These are phyloP conservation scores for Apophysomyces sp. DNA, from an alignment of 371 early-diverging fungal species.

Conservation along the genomic window DNA sequence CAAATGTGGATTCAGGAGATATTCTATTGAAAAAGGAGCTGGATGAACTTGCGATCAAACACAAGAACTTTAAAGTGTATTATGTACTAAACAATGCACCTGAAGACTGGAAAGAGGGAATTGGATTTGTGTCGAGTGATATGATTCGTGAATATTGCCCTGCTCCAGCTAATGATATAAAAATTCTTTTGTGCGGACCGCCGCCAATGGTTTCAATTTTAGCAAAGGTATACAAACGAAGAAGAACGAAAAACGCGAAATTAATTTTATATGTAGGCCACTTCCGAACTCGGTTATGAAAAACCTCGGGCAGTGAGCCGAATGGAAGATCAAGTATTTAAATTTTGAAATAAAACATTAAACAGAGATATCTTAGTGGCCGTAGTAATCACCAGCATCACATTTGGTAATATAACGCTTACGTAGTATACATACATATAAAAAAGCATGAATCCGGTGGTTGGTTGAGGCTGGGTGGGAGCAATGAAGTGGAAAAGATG, in stretches of 20 bases:
- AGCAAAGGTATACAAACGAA: constrained; percentile 26
- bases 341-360: constrained; percentile 24
- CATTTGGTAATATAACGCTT: no score
- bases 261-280: constrained; percentile 23
- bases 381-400: no score
- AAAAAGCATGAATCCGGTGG: no score
- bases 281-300: constrained; percentile 63
- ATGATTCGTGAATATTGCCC: constrained; percentile 72
- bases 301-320: constrained; percentile 73
- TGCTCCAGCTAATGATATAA: constrained; percentile 64
- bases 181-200: constrained; percentile 89
- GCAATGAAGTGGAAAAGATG: no score
- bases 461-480: no score
- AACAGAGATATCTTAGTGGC: no score
- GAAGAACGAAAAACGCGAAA: neutral
- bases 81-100: constrained; percentile 81
- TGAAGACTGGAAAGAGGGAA: constrained; percentile 71
- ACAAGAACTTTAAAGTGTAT: constrained; percentile 75
- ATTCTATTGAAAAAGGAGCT: constrained; percentile 80
- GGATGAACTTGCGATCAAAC: constrained; percentile 60
- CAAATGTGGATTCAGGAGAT: constrained; percentile 79
- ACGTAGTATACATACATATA: no score
- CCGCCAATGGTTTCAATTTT: constrained; percentile 85
- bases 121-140: constrained; percentile 77
- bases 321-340: constrained; percentile 68